Evolutionary conservation across 306 rosid species (phyloP).

Genomic region (Citrullus amarus): DNA sequence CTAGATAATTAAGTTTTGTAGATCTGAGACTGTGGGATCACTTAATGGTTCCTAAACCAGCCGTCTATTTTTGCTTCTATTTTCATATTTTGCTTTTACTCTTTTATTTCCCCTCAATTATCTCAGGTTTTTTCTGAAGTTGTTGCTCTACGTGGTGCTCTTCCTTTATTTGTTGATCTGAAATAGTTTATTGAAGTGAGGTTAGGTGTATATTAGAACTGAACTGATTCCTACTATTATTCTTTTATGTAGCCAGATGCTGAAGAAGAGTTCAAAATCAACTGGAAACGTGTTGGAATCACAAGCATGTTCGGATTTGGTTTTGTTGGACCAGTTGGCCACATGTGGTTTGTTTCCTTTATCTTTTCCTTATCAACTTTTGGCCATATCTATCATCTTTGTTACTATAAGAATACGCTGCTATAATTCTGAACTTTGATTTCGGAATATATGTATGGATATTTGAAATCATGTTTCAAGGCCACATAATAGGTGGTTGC

Average conservation of each 20-base stretch:
- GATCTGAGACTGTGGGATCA: not conserved
- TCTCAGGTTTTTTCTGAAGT: not conserved
- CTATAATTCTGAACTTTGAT: not conserved
- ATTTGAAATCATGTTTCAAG: not conserved
- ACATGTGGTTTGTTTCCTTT: slow-evolving; percentile 54
- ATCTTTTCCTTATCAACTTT: not conserved
- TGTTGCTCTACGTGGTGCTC: not conserved
- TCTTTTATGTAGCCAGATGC: slow-evolving; percentile 12
- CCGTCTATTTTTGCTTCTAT: not conserved
- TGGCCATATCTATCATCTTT: not conserved
- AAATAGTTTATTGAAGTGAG: not conserved
- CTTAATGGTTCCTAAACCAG: not conserved
- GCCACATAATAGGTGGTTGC: not conserved
- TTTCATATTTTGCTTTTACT: not conserved
- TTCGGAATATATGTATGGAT: not conserved
- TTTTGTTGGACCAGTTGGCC: slow-evolving; percentile 85
- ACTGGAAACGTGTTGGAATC: slow-evolving; percentile 68
- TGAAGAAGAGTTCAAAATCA: slow-evolving; percentile 21
- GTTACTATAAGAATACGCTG: not conserved
- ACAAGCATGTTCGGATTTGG: slow-evolving; percentile 70
- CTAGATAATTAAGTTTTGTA: not conserved
- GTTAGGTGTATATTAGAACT: not conserved
- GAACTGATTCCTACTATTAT: slow-evolving; percentile 7
- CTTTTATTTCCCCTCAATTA: not conserved
- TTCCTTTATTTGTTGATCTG: not conserved